A percentile compares a stretch with the other conserved stretches of the same genome.
Conservation (phyloP, 441 rosid species). For the Dalechampia spathulata region DNA sequence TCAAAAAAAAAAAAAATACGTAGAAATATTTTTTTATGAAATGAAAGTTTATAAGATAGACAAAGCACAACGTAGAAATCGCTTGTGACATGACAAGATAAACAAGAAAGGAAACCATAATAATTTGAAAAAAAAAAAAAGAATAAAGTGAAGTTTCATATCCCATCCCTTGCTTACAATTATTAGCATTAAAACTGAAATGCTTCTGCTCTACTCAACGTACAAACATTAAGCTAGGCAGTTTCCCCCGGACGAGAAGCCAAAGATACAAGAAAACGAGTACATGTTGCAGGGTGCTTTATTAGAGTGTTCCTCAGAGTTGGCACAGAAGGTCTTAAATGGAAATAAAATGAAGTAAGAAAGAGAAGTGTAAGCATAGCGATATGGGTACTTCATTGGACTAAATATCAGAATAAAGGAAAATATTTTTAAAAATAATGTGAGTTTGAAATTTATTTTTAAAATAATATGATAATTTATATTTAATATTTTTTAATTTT, state of each 20-base stretch:
- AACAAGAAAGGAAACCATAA: slow-evolving; percentile 30
- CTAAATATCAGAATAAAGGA: too few species aligned
- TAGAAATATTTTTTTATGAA: neutral
- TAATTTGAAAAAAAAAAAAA: slow-evolving; percentile 12
- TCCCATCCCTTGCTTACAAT: slow-evolving; percentile 18
- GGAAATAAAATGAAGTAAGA: slow-evolving; percentile 10
- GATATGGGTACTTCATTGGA: slow-evolving; percentile 36
- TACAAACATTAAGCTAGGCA: slow-evolving; percentile 16
- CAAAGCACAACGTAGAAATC: slow-evolving; percentile 38
- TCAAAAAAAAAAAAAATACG: slow-evolving; percentile 17
- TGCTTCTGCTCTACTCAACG: slow-evolving; percentile 36
- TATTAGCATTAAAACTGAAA: slow-evolving; percentile 36
- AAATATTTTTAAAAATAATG: too few species aligned
- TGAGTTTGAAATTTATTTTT: too few species aligned
- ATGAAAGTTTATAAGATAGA: slow-evolving; percentile 12
- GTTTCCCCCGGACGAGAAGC: slow-evolving; percentile 35
- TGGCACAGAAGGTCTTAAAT: slow-evolving; percentile 27
- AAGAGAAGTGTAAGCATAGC: slow-evolving; percentile 14
- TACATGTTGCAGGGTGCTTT: slow-evolving; percentile 34
- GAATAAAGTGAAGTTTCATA: slow-evolving; percentile 20
- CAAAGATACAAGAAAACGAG: slow-evolving; percentile 26
- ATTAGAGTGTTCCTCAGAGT: slow-evolving; percentile 43
- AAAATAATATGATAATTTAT: too few species aligned
- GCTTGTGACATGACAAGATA: slow-evolving; percentile 24
- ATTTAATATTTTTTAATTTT: too few species aligned